A percentile compares a stretch with the other conserved stretches of the same genome.
Conservation (phyloP, 495 filamentous ascomycete genomes). For the Mytilinidion resinicola region DNA sequence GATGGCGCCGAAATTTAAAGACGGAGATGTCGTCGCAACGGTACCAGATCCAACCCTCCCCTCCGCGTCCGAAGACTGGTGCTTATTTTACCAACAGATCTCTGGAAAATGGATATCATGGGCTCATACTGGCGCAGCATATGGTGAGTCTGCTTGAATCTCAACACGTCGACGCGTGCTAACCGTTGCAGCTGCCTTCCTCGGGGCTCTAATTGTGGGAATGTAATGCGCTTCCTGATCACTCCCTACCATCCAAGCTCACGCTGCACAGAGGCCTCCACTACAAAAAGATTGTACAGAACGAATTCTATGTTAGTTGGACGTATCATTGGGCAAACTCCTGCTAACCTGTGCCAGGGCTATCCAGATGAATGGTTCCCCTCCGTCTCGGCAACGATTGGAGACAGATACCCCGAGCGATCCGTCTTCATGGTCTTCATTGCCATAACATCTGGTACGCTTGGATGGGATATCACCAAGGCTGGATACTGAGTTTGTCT, state of each 20-base stretch:
- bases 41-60: conserved; percentile 41
- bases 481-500: conserved; percentile 5
- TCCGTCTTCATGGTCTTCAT: conserved; percentile 97
- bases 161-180: neutral
- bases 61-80: conserved; percentile 22
- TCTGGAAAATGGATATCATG: conserved; percentile 91
- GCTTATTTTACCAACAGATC: conserved; percentile 43
- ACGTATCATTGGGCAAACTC: neutral
- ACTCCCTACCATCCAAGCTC: conserved; percentile 3
- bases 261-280: conserved; percentile 55
- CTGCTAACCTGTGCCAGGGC: conserved; percentile 42
- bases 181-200: conserved; percentile 61
- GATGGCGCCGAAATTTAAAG: conserved; percentile 82
- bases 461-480: neutral
- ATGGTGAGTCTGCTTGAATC: conserved; percentile 42
- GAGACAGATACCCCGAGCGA: conserved; percentile 93
- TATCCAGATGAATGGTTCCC: conserved; percentile 99
- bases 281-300: conserved; percentile 95
- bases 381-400: conserved; percentile 97
- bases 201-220: conserved; percentile 84
- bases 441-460: conserved; percentile 81
- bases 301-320: conserved; percentile 73
- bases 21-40: conserved; percentile 75
- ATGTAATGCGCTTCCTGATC: conserved; percentile 36
- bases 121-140: conserved; percentile 78